These are phyloP conservation scores for Nicotiana undulata DNA, from an alignment of 257 asterid species.

Conservation along the genomic window DNA sequence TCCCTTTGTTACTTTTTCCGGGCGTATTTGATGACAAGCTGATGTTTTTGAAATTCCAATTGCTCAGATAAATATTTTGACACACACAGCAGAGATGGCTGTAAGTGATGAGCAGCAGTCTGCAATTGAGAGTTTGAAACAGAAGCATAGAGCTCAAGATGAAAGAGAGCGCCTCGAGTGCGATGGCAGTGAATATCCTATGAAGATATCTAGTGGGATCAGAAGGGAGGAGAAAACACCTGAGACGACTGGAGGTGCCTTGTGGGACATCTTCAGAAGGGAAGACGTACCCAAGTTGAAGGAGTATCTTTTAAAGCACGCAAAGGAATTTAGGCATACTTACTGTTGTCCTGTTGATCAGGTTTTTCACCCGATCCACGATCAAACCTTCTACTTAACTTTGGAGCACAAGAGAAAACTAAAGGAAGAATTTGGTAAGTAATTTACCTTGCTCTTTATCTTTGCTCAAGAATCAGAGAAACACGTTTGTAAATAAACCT, in stretches of 20 bases:
- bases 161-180: slow-evolving; percentile 34
- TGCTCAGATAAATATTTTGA: slow-evolving; percentile 80
- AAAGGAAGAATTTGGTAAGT: slow-evolving; percentile 79
- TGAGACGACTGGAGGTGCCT: slow-evolving; percentile 47
- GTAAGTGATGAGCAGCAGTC: slow-evolving; percentile 42
- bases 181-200: slow-evolving; percentile 4
- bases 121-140: slow-evolving; percentile 55
- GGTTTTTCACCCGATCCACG: slow-evolving; percentile 95
- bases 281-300: slow-evolving; percentile 77
- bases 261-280: slow-evolving; percentile 92
- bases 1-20: background rate
- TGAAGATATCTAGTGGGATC: slow-evolving; percentile 8
- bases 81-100: slow-evolving; percentile 68
- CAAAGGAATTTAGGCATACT: slow-evolving; percentile 76
- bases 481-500: background rate
- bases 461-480: background rate
- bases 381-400: slow-evolving; percentile 79
- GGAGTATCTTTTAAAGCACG: slow-evolving; percentile 62
- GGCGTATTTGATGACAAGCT: background rate
- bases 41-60: slow-evolving; percentile 2
- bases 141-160: slow-evolving; percentile 70
- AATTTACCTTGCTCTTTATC: background rate
- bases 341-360: slow-evolving; percentile 70
- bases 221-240: slow-evolving; percentile 16
- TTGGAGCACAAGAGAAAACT: slow-evolving; percentile 60